Percentiles rank a stretch among this genome's conserved stretches.
These are phyloP conservation scores for Penicillium sp. DNA, from an alignment of 2,329 filamentous ascomycete genomes.

Conservation along the genomic window DNA sequence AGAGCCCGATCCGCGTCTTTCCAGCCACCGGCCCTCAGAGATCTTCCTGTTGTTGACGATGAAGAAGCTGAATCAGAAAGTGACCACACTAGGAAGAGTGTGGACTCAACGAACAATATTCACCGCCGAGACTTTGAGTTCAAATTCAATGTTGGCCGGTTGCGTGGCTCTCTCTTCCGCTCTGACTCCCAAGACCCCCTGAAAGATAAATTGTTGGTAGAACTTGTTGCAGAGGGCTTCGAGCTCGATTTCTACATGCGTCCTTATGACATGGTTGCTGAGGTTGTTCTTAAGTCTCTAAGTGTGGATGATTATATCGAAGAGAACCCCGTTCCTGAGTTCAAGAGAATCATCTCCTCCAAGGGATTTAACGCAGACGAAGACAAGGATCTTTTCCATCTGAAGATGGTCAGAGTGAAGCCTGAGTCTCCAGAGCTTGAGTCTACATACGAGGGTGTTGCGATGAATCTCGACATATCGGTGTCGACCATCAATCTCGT, in stretches of 20 bases:
- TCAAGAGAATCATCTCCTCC: slow-evolving; percentile 96
- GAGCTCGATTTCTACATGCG: slow-evolving; percentile 83
- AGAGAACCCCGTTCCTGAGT: slow-evolving; percentile 79
- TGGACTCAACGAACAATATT: slow-evolving; percentile 62
- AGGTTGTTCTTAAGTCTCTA: slow-evolving; percentile 82
- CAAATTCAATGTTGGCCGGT: slow-evolving; percentile 90
- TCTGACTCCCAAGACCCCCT: slow-evolving; percentile 76
- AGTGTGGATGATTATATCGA: slow-evolving; percentile 94
- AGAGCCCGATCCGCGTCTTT: slow-evolving; percentile 69
- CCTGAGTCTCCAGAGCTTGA: slow-evolving; percentile 90
- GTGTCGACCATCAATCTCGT: slow-evolving; percentile 96
- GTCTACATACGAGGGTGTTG: slow-evolving; percentile 86
- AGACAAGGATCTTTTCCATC: slow-evolving; percentile 76
- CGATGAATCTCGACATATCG: slow-evolving; percentile 85
- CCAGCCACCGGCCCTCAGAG: slow-evolving; percentile 68
- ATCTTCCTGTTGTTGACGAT: slow-evolving; percentile 78
- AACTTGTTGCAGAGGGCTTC: slow-evolving; percentile 87
- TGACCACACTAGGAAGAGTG: slow-evolving; percentile 55
- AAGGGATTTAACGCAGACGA: slow-evolving; percentile 70
- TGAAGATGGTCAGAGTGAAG: slow-evolving; percentile 90
- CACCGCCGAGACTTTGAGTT: slow-evolving; percentile 94
- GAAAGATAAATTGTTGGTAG: slow-evolving; percentile 80
- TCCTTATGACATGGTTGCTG: slow-evolving; percentile 88
- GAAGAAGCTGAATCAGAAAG: slow-evolving; percentile 60
- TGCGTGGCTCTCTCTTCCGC: slow-evolving; percentile 88